Evolutionary conservation across 441 rosid genomes (phyloP), one percentile per base, ranked within the genome.

Genomic region (Erodium moschatum): DNA sequence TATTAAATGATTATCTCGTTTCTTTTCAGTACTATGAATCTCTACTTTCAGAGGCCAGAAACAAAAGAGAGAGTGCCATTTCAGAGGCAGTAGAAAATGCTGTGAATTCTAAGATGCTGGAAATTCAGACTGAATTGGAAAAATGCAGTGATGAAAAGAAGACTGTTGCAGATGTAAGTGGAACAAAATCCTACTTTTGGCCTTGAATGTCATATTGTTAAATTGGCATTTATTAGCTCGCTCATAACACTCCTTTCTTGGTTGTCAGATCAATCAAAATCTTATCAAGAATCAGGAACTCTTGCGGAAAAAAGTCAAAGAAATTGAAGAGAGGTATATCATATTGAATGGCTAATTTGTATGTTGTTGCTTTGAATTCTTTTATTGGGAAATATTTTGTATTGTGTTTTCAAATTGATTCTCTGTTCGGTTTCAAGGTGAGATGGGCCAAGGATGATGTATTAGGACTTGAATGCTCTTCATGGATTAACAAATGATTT

Each of bases 231-330:
- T 2, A 12, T 38, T 27, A 16, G 65, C 48, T 68, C 46, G 21
- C 58, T 68, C 38, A 31, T 35, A 58, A 20, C 54, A 8, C 15
- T 58, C n/a, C 5, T 58, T 33, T 46, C 2, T 62, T 40, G 52
- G 46, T 58, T 44, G 18, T 29, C 77, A 93, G 96, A 73, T 85
- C 60, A 90, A 93, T 67, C 79, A 81, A 64, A 71, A 78, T 71
- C 93, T 93, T 33, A 91, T 93, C 58, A 87, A 87, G 81, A 82
- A 81, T 76, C 97, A 89, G 77, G 87, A 88, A 11, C 69, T 73
- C 18, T 83, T 87, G 91, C 80, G 84, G 35, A 78, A 76, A 44
- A 88, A 77, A 80, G 80, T 82, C 13, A 85, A 84, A 82, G 93
- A 88, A 83, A 81, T 82, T 66, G 97, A 89, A 78, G 89, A 89